Evolutionary conservation across 345 rosid species (phyloP).

Genomic region (Odontarrhena argentea): DNA sequence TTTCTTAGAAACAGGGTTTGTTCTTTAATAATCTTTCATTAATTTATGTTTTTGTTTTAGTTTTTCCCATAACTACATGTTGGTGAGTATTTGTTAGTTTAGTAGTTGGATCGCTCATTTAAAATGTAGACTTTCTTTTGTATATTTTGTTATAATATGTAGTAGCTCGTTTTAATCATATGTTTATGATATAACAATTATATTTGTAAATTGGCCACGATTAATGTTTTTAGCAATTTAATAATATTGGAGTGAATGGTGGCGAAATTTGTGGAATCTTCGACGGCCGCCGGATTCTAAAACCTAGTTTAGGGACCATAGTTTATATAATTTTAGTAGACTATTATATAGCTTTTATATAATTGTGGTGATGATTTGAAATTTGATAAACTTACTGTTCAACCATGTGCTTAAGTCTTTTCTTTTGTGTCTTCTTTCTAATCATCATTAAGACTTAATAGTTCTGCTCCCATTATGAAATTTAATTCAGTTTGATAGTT

Average conservation of each 20-base stretch:
- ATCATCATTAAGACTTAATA: constrained; percentile 27
- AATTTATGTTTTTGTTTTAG: constrained; percentile 23
- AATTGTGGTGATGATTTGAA: constrained; percentile 23
- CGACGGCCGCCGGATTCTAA: constrained; percentile 39
- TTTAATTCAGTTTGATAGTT: neutral
- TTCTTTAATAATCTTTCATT: neutral
- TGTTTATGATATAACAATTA: neutral
- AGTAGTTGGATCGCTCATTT: constrained; percentile 25
- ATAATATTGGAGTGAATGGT: constrained; percentile 36
- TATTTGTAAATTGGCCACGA: neutral
- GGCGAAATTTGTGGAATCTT: constrained; percentile 43
- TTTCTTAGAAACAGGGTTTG: constrained; percentile 6
- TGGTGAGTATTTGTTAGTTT: constrained; percentile 31
- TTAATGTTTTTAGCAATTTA: neutral
- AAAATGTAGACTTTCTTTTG: constrained; percentile 13
- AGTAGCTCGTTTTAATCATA: neutral
- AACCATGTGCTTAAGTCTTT: constrained; percentile 34
- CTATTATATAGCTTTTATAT: constrained; percentile 1
- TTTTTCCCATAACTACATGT: constrained; percentile 13
- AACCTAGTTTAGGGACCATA: constrained; percentile 22
- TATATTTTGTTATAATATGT: constrained; percentile 12
- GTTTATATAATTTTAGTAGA: neutral
- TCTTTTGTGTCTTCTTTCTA: constrained; percentile 30
- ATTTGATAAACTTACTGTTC: constrained; percentile 29
- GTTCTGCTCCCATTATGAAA: constrained; percentile 23